Base-by-base conservation (phyloP, 129 eudicot genomes). In the Apium graveolens region DNA sequence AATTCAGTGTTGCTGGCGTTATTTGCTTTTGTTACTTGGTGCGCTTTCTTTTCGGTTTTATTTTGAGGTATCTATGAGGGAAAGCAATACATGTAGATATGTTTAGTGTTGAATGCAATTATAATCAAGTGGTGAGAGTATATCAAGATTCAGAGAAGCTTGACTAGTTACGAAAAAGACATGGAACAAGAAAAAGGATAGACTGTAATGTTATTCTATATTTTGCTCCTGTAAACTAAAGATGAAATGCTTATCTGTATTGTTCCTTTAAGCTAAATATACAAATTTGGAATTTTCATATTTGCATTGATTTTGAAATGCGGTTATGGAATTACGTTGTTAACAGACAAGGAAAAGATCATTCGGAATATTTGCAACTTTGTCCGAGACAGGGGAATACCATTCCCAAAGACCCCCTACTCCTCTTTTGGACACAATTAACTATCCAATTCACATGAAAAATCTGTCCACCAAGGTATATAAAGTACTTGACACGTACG, bases 401-500 rank as follows among this genome's bases (percentile, higher is more conserved):
- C 83, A 84, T 86, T 88, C 98, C 16, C 88, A 91, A 70, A 88
- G 92, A 77, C 98, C 98, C 26, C 96, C 98, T 48, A 95, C 98
- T 80, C 97, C 98, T 65, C 93, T 95, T 79, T 76, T 95, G 89
- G 98, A 95, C 86, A 95, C 98, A 11, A 86, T 95, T 62, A 95
- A 91, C 86, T 88, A 88, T 85, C 98, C 98, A 35, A 91, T 95
- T 81, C 98, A 95, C 82, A 91, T 91, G 98, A 95, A 95, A 82
- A 95, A 95, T 81, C 90, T 95, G 9, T 95, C 98, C 11, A 27
- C 81, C n/a, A 95, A 95, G 96, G 98, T 91, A 83, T 34, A 14
- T n/a, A 34, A 14, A 16, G 51, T 45, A 34, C 31, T 21, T 5
- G 11, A 13, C 5, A 10, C 45, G 16, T 24, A 14, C 10, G 37